phyloP scores from a whole-genome alignment of 768 basidiomycete species.

The Pleurotus tuber-regium region DNA sequence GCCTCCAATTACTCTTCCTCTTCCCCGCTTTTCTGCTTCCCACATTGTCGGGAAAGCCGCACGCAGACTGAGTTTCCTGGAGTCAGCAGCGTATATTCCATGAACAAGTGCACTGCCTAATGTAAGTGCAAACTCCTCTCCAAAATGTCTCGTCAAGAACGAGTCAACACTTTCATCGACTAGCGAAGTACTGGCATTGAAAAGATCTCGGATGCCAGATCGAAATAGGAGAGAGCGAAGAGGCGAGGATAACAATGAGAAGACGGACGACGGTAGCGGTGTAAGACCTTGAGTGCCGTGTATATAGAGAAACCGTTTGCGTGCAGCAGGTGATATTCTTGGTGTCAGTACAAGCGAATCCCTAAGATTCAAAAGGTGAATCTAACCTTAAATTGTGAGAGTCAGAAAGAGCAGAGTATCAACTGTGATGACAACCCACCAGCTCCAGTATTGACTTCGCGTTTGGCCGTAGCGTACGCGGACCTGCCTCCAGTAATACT shows the following conservation, averaged over 20 bases:
- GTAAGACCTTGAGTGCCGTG: constrained; percentile 50
- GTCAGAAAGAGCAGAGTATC: not conserved
- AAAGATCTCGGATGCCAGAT: constrained; percentile 56
- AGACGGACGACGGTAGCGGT: constrained; percentile 40
- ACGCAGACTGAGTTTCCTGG: constrained; percentile 68
- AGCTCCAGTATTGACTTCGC: constrained; percentile 73
- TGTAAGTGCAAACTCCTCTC: constrained; percentile 63
- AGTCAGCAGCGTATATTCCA: constrained; percentile 91
- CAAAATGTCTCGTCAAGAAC: constrained; percentile 75
- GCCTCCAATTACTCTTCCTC: constrained; percentile 70
- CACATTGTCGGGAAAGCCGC: constrained; percentile 76
- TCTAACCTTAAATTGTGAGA: constrained; percentile 41
- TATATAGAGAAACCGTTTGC: constrained; percentile 70
- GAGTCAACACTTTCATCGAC: constrained; percentile 81
- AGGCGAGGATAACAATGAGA: constrained; percentile 36
- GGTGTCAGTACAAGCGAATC: constrained; percentile 64
- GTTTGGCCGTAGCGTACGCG: constrained; percentile 81
- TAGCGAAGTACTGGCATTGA: constrained; percentile 42
- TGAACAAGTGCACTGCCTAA: constrained; percentile 84
- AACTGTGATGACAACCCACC: constrained; percentile 41
- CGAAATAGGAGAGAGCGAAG: constrained; percentile 46
- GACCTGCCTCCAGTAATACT: constrained; percentile 81
- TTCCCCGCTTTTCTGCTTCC: constrained; percentile 63
- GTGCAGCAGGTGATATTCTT: constrained; percentile 67
- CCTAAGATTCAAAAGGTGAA: constrained; percentile 68